Percentiles rank a stretch among this genome's conserved stretches.
These are phyloP conservation scores for Grammothele lineata DNA, from an alignment of 768 basidiomycete genomes.

Conservation along the genomic window DNA sequence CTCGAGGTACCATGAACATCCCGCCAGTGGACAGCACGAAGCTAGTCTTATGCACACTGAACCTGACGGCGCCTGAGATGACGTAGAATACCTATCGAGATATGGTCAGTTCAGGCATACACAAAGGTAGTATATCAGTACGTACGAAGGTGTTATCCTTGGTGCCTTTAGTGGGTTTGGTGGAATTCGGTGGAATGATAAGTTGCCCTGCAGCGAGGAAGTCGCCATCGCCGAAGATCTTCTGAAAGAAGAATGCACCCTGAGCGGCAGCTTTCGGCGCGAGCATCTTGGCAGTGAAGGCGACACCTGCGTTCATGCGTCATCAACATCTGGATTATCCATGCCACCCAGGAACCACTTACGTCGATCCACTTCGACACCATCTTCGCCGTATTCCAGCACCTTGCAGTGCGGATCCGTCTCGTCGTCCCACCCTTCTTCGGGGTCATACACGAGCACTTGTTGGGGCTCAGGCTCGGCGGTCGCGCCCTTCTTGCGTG, in stretches of 20 bases:
- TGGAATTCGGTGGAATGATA: slow-evolving; percentile 69
- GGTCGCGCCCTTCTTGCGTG: slow-evolving; percentile 35
- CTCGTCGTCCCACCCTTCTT: slow-evolving; percentile 82
- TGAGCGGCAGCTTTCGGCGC: slow-evolving; percentile 55
- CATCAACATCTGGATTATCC: too few species aligned
- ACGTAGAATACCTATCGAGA: slow-evolving; percentile 67
- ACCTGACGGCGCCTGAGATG: slow-evolving; percentile 83
- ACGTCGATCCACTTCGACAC: slow-evolving; percentile 68
- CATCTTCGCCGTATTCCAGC: slow-evolving; percentile 52
- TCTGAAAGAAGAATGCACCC: slow-evolving; percentile 80
- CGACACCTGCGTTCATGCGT: slow-evolving; percentile 54
- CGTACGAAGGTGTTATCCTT: slow-evolving; percentile 93
- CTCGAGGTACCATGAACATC: slow-evolving; percentile 88
- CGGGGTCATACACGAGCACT: slow-evolving; percentile 28
- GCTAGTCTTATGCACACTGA: slow-evolving; percentile 75
- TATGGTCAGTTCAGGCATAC: not conserved
- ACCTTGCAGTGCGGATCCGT: slow-evolving; percentile 67
- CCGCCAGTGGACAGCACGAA: slow-evolving; percentile 79
- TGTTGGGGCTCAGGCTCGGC: slow-evolving; percentile 41
- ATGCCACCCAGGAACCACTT: slow-evolving; percentile 29
- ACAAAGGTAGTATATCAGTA: too few species aligned
- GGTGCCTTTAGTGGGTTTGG: slow-evolving; percentile 83
- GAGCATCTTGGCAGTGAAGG: slow-evolving; percentile 70
- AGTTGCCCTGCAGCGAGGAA: slow-evolving; percentile 91
- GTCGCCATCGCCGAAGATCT: slow-evolving; percentile 86